Evolutionary conservation across 108 stramenopile species (phyloP), one percentile per base, ranked within the genome.

Genomic region (Nitzschia sp.): DNA sequence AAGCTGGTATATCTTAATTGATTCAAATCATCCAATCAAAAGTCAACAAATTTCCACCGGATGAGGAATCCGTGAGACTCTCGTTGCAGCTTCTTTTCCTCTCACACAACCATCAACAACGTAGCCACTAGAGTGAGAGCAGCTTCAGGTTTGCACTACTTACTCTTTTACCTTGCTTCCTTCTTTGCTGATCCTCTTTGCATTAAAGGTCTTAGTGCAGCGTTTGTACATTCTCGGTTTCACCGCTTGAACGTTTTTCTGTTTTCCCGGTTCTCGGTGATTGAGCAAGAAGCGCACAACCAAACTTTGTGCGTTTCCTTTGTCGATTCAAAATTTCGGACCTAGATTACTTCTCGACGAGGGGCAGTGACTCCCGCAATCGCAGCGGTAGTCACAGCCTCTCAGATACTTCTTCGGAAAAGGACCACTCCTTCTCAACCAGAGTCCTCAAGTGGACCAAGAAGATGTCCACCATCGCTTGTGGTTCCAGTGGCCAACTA

Each of bases 361-460:
- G 74, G 67, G 74, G 66, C 74, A 68, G 67, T 51, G 55, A 57
- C 67, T 51, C 42, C 67, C 53, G 67, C 67, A 57, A 26, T 57
- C 67, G 59, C 54, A 69, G 67, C 74, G 61, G 74, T 69, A 68
- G 67, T 65, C 66, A 43, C 60, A 56, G 67, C 74, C 67, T 76
- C 68, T 76, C 76, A 48, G 76, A 63, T 65, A 41, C 25, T 41
- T 67, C 58, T 15, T 34, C 0, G 15, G 10, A 10, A 41, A 57
- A 64, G 20, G 48, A 56, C 7, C 57, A 68, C 15, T 69, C 78
- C 46, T 56, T 39, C 41, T 68, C 70, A 37, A 78, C 57, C 57
- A 53, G 75, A 46, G 72, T 80, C 24, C 63, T 76, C 25, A 64
- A 76, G 75, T 81, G 80, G 80, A 81, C 80, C 7, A 76, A 72